Base-by-base conservation (phyloP, 2,329 filamentous ascomycete genomes). In the Polychaeton citri region DNA sequence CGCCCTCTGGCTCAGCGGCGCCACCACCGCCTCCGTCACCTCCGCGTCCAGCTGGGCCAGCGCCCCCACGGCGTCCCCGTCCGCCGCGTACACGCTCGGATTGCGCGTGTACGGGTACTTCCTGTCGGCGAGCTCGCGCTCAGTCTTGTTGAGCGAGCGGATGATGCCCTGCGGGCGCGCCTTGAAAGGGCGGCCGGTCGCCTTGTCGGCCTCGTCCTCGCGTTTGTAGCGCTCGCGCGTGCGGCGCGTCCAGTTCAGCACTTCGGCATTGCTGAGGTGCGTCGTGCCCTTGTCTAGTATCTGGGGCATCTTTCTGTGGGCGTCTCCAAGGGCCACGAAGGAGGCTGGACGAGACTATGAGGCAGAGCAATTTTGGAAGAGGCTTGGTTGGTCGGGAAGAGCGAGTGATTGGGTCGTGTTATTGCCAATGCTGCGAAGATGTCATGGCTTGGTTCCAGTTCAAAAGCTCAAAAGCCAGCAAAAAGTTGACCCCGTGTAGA, bases 211-310 rank as follows among this genome's bases (percentile, higher is more conserved):
- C 24, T 28, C 24, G 38, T 54, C 53, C 44, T 57, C 54, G 18
- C 32, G 33, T n/a, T 41, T 37, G 39, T 56, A 50, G 35, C 55
- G 53, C 5, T 38, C 39, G 32, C 49, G 49, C 32, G 55, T 57
- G 15, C 44, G 41, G 19, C 43, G 35, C 35, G 57, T 43, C 47
- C 49, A 58, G 35, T 51, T 45, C 17, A 57, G 46, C 28, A 58
- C 54, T 35, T 58, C 55, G 26, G 48, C 45, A 41, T 59, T 57
- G 32, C 53, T 52, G 33, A 59, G 43, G 26, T 45, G 45, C 19
- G 53, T 48, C 21, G 54, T 56, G 38, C 55, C 55, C 2, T 54
- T 52, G 35, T 58, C 53, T 40, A 57, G 47, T 39, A 58, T 50
- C 42, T 55, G 50, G 46, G 53, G 50, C 31, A 32, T 51, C 13